Percentiles rank a stretch among this genome's conserved stretches.
phyloP scores from a whole-genome alignment of 2,329 filamentous ascomycete genomes.

The Pseudogymnoascus sp. region DNA sequence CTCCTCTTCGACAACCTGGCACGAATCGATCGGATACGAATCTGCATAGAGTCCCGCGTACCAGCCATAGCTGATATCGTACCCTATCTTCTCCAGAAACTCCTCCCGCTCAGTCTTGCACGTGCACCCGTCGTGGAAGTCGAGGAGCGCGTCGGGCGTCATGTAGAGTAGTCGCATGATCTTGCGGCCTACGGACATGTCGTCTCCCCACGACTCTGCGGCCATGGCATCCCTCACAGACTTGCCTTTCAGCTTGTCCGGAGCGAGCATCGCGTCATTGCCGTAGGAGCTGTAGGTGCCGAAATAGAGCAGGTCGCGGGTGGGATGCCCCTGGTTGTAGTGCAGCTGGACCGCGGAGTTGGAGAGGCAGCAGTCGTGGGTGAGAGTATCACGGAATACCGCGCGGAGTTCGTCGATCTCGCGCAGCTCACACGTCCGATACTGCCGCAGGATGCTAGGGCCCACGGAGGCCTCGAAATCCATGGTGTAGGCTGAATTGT shows the following conservation, averaged over 20 bases:
- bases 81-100: background rate
- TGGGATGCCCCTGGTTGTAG: constrained; percentile 13
- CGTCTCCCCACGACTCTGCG: constrained; percentile 6
- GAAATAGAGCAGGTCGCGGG: constrained; percentile 2
- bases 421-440: background rate
- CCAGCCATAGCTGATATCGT: background rate
- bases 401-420: constrained; percentile 20
- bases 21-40: constrained; percentile 1
- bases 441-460: background rate
- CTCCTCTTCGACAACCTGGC: background rate
- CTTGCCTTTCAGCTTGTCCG: constrained; percentile 5
- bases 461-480: constrained; percentile 8
- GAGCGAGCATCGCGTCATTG: background rate
- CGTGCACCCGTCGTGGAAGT: background rate
- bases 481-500: constrained; percentile 25
- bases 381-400: constrained; percentile 22
- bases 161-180: background rate
- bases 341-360: constrained; percentile 22
- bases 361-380: constrained; percentile 22
- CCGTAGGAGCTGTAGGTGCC: background rate
- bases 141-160: background rate
- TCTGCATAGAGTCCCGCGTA: background rate
- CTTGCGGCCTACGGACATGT: background rate
- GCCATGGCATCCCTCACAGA: constrained; percentile 3
- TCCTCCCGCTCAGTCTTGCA: constrained; percentile 2